Evolutionary conservation across 1,139 yeast genomes (phyloP).

Genomic region (Tardiomyces depauwii): DNA sequence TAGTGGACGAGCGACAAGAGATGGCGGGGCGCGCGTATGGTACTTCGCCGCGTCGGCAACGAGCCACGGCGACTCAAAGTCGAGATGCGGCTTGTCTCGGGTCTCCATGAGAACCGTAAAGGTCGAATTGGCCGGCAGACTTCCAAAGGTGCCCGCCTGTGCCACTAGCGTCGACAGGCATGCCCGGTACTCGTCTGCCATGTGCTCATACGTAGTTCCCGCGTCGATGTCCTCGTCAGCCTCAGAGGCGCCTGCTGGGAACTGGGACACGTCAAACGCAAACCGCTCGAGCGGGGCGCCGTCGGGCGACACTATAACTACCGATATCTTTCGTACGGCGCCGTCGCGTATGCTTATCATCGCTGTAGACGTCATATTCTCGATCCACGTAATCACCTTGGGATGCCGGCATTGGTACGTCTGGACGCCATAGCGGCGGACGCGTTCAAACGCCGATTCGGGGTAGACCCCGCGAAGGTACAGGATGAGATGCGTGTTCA

Average conservation of each 20-base stretch:
- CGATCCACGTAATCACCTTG: constrained; percentile 26
- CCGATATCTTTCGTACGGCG: constrained; percentile 13
- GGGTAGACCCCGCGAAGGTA: constrained; percentile 27
- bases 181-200: constrained; percentile 12
- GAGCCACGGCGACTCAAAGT: constrained; percentile 18
- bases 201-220: background rate
- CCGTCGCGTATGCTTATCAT: constrained; percentile 17
- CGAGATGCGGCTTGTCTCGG: constrained; percentile 4
- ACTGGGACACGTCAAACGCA: constrained; percentile 21
- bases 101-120: constrained; percentile 18
- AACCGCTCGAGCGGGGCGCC: constrained; percentile 22
- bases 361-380: constrained; percentile 19
- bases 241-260: constrained; percentile 14
- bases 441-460: constrained; percentile 20
- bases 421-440: constrained; percentile 24
- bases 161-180: constrained; percentile 16
- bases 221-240: constrained; percentile 5
- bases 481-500: constrained; percentile 24
- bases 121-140: constrained; percentile 12
- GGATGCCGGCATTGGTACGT: constrained; percentile 28
- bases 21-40: constrained; percentile 4
- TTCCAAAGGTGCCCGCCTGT: constrained; percentile 12
- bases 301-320: constrained; percentile 16
- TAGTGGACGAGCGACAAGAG: constrained; percentile 14
- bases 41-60: constrained; percentile 14